Evolutionary conservation across 2,329 filamentous ascomycete species (phyloP).

Genomic region (Colletotrichum camelliae): DNA sequence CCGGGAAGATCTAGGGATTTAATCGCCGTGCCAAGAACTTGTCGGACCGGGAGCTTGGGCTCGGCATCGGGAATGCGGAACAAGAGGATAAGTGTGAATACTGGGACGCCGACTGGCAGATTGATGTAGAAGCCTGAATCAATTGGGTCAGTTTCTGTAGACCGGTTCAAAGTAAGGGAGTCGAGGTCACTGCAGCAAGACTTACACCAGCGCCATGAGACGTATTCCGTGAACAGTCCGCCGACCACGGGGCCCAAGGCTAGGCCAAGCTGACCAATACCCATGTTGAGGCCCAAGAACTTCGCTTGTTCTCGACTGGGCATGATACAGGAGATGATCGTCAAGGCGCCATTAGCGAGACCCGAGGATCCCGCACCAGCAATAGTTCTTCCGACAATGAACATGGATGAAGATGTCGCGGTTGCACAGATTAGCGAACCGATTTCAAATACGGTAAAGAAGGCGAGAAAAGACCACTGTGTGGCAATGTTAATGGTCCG

Average conservation of each 20-base stretch:
- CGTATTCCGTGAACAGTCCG: slow-evolving; percentile 23
- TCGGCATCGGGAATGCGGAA: slow-evolving; percentile 27
- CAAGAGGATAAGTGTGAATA: slow-evolving; percentile 6
- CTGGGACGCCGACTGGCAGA: slow-evolving; percentile 26
- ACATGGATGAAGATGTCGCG: slow-evolving; percentile 51
- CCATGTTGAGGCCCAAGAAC: slow-evolving; percentile 25
- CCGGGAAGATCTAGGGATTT: slow-evolving; percentile 44
- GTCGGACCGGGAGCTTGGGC: neutral
- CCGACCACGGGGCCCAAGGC: slow-evolving; percentile 33
- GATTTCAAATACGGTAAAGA: slow-evolving; percentile 58
- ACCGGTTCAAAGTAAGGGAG: neutral
- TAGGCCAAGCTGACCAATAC: slow-evolving; percentile 25
- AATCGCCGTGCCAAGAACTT: neutral
- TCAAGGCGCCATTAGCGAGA: slow-evolving; percentile 56
- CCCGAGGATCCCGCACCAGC: slow-evolving; percentile 59
- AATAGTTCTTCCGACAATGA: slow-evolving; percentile 61
- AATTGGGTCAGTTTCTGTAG: neutral
- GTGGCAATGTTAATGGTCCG: neutral
- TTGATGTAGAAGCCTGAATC: slow-evolving; percentile 29
- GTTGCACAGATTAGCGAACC: slow-evolving; percentile 60
- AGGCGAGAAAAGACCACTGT: slow-evolving; percentile 42
- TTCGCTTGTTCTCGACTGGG: slow-evolving; percentile 44
- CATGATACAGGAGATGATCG: slow-evolving; percentile 48
- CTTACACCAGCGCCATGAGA: slow-evolving; percentile 32
- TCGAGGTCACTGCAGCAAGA: neutral